These are phyloP conservation scores for Alternaria alternata DNA, from an alignment of 2,329 filamentous ascomycete genomes.

Conservation along the genomic window DNA sequence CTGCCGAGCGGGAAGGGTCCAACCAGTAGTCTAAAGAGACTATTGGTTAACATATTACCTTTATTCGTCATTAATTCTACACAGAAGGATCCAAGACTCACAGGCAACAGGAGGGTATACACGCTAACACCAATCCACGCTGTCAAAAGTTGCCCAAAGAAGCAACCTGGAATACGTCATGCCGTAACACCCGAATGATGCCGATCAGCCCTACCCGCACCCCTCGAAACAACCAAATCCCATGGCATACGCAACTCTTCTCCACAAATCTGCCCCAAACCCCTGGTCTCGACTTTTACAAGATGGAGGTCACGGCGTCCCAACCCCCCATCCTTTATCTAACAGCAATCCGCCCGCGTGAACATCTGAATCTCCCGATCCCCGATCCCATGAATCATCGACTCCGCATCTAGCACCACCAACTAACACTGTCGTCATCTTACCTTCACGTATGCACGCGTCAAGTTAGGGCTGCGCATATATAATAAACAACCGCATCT, in stretches of 20 bases:
- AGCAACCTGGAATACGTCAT: conserved; percentile 9
- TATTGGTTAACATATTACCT: too few species aligned
- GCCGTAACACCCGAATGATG: background rate
- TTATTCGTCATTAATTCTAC: too few species aligned
- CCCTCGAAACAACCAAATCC: background rate
- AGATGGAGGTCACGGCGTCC: background rate
- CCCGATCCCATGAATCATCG: conserved; percentile 8
- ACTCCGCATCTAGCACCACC: conserved; percentile 7
- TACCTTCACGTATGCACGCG: background rate
- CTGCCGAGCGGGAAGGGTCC: too few species aligned
- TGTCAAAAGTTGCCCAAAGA: background rate
- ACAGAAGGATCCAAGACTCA: too few species aligned
- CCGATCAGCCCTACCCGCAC: conserved; percentile 9
- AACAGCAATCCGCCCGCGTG: background rate
- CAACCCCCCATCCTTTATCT: background rate
- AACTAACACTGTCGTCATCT: conserved; percentile 8
- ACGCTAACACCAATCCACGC: conserved; percentile 2
- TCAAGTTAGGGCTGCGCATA: background rate
- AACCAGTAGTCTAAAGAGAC: too few species aligned
- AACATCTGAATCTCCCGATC: conserved; percentile 3
- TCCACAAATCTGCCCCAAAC: conserved; percentile 2
- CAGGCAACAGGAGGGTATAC: background rate
- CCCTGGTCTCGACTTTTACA: background rate
- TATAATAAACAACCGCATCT: background rate
- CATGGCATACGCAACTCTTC: conserved; percentile 14